Conservation (phyloP, 441 rosid species). For the Syzygium malaccense region DNA sequence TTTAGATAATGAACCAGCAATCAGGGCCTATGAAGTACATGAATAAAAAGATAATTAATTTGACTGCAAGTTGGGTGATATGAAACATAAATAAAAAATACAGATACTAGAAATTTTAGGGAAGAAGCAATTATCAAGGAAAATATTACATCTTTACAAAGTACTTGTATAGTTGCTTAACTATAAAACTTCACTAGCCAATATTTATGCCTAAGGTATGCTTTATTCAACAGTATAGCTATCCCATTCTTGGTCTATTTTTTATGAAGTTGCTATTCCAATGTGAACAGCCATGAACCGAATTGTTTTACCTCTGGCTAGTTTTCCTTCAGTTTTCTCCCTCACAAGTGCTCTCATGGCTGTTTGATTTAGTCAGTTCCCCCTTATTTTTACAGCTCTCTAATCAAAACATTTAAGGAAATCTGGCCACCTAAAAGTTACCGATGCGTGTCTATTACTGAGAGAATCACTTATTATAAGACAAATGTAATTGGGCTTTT, state of each 20-base stretch:
- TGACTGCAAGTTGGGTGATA: not conserved
- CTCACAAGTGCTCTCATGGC: not conserved
- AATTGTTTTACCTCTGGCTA: not conserved
- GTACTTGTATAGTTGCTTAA: not conserved
- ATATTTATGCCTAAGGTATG: not conserved
- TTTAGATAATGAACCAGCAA: conserved; percentile 75
- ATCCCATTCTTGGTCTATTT: not conserved
- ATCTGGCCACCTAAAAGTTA: not conserved
- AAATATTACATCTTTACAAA: not conserved
- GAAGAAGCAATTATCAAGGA: not conserved
- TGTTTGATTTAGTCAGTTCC: not conserved
- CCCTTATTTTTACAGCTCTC: not conserved
- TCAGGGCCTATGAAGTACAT: conserved; percentile 48
- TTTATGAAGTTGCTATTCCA: not conserved
- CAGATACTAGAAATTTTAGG: not conserved
- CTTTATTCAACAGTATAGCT: not conserved
- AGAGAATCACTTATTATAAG: not conserved
- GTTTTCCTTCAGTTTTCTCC: not conserved
- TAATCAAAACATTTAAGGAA: not conserved
- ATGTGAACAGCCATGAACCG: not conserved
- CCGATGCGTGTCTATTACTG: too few species aligned
- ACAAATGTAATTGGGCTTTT: not conserved
- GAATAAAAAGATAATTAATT: not conserved
- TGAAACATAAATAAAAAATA: not conserved
- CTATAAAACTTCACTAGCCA: not conserved